These are phyloP conservation scores for Naganishia friedmannii DNA, from an alignment of 768 basidiomycete genomes.

Conservation along the genomic window DNA sequence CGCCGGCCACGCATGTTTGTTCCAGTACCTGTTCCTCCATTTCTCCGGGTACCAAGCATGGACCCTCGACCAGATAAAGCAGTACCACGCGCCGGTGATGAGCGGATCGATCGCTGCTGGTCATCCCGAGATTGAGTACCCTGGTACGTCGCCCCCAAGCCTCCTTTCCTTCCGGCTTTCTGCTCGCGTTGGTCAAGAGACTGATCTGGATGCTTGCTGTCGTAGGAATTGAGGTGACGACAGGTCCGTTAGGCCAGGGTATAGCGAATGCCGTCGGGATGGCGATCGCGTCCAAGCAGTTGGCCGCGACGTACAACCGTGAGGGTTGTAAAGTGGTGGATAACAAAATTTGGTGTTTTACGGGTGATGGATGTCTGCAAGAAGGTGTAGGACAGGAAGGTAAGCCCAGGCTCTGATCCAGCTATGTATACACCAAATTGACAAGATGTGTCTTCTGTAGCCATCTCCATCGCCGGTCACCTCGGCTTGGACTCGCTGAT, in stretches of 20 bases:
- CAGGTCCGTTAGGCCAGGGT: constrained; percentile 50
- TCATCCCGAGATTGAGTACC: constrained; percentile 51
- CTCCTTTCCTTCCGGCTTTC: not conserved
- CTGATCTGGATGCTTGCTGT: no score
- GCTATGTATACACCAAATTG: not conserved
- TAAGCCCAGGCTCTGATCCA: constrained; percentile 33
- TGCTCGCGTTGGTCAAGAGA: no score
- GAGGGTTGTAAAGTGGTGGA: constrained; percentile 39
- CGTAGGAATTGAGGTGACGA: constrained; percentile 41
- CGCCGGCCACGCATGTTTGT: constrained; percentile 48
- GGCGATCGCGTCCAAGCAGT: constrained; percentile 47
- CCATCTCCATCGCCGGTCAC: constrained; percentile 50
- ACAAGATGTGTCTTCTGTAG: constrained; percentile 23
- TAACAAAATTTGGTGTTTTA: constrained; percentile 49
- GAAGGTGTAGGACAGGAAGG: constrained; percentile 51
- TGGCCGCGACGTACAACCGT: constrained; percentile 46
- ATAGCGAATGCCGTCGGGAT: constrained; percentile 51
- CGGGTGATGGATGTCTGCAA: constrained; percentile 51
- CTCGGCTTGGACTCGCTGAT: constrained; percentile 49
- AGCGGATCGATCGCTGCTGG: constrained; percentile 47
- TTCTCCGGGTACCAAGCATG: constrained; percentile 50
- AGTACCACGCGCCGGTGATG: constrained; percentile 46
- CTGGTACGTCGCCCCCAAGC: constrained; percentile 23
- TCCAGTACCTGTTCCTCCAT: constrained; percentile 51
- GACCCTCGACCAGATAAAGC: constrained; percentile 48